These are phyloP conservation scores for Sporothrix phasma DNA, from an alignment of 2,329 filamentous ascomycete species.

Conservation along the genomic window DNA sequence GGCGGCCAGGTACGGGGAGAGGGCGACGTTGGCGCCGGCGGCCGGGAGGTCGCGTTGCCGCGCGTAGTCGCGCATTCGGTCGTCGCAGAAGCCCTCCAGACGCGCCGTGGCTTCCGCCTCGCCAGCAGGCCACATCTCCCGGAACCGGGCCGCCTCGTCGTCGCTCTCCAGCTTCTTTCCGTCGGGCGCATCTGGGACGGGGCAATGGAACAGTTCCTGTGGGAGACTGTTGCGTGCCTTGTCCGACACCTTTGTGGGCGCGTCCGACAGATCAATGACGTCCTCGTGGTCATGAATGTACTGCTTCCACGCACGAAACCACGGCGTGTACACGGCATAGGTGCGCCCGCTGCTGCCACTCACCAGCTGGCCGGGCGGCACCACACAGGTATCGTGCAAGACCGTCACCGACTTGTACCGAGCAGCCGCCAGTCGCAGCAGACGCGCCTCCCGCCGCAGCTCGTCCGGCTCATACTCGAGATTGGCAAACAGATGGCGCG, in stretches of 20 bases:
- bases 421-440: constrained; percentile 52
- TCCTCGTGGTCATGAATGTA: constrained; percentile 61
- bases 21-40: constrained; percentile 51
- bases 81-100: constrained; percentile 56
- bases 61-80: not conserved
- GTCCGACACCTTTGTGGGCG: constrained; percentile 45
- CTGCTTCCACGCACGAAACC: constrained; percentile 67
- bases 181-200: constrained; percentile 51
- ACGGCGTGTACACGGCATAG: constrained; percentile 76
- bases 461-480: constrained; percentile 91
- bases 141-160: constrained; percentile 47
- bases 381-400: constrained; percentile 73
- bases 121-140: constrained; percentile 49
- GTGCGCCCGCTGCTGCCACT: constrained; percentile 61
- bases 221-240: constrained; percentile 35
- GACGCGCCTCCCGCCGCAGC: constrained; percentile 60
- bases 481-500: constrained; percentile 68
- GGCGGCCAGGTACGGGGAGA: constrained; percentile 61
- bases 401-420: constrained; percentile 60
- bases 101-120: constrained; percentile 49
- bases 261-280: constrained; percentile 51
- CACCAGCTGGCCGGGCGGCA: constrained; percentile 58
- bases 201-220: constrained; percentile 44
- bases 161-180: constrained; percentile 51
- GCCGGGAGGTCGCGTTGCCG: constrained; percentile 54